Conservation (phyloP, 176 grass and related monocot species). For the Miscanthus lutarioriparius region DNA sequence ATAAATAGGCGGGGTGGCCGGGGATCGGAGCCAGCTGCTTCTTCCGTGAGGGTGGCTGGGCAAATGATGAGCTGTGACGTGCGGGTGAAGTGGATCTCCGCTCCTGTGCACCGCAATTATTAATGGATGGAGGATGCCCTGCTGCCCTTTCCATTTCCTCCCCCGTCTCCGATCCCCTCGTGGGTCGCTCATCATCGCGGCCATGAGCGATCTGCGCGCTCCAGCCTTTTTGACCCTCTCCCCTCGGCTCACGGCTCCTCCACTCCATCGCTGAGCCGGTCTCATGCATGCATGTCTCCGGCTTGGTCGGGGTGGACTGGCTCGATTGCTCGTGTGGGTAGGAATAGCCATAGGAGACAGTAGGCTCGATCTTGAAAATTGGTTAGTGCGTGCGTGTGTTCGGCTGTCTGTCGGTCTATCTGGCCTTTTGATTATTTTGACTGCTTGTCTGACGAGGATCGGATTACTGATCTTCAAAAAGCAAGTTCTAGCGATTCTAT, state of each 20-base stretch:
- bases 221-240: constrained; percentile 5
- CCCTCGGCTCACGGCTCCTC: not conserved
- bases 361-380: not conserved
- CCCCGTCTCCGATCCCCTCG: too few species aligned
- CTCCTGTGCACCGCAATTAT: constrained; percentile 35
- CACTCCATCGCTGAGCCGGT: not conserved
- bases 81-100: constrained; percentile 24
- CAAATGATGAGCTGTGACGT: constrained; percentile 62
- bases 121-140: not conserved
- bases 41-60: not conserved
- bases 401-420: not conserved
- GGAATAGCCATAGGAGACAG: not conserved
- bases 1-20: constrained; percentile 53
- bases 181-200: not conserved
- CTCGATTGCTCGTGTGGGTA: not conserved
- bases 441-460: not conserved
- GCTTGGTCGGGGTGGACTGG: not conserved
- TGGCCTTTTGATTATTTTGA: not conserved
- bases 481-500: too few species aligned
- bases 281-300: not conserved
- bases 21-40: not conserved
- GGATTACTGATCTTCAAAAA: too few species aligned
- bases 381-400: not conserved
- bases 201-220: constrained; percentile 29
- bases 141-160: too few species aligned